phyloP scores from a whole-genome alignment of 306 rosid genomes.

The Cajanus cajan region DNA sequence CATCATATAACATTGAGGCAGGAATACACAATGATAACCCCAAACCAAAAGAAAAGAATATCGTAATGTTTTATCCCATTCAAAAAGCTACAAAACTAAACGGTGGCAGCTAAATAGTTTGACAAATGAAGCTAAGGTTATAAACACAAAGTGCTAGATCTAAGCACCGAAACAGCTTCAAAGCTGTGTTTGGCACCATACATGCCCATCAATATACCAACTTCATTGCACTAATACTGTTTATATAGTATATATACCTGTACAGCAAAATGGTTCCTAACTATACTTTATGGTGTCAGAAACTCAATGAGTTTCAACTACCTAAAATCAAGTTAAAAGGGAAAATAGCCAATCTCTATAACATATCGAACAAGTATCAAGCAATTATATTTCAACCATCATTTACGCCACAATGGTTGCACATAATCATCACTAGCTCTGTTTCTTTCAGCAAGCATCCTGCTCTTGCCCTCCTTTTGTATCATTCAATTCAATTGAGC shows the following conservation, averaged over 20 bases:
- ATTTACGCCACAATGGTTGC: not conserved
- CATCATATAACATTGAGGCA: not conserved
- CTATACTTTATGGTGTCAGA: not conserved
- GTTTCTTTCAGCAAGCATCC: not conserved
- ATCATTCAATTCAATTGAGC: not conserved
- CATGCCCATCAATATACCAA: not conserved
- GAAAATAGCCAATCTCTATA: not conserved
- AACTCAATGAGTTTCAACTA: not conserved
- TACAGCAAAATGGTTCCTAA: not conserved
- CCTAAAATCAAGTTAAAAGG: not conserved
- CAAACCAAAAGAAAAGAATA: not conserved
- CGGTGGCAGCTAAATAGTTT: not conserved
- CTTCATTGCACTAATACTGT: not conserved
- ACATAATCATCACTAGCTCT: not conserved
- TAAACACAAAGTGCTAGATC: not conserved
- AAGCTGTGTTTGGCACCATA: not conserved
- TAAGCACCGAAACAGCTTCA: not conserved
- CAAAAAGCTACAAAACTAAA: slow-evolving; percentile 9
- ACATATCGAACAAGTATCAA: not conserved
- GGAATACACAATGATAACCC: not conserved
- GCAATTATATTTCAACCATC: not conserved
- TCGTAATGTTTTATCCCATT: not conserved
- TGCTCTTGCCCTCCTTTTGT: not conserved
- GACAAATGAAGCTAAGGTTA: not conserved
- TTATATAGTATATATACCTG: not conserved